phyloP scores from a whole-genome alignment of 352 stramenopile species.

The Pythium biforme region DNA sequence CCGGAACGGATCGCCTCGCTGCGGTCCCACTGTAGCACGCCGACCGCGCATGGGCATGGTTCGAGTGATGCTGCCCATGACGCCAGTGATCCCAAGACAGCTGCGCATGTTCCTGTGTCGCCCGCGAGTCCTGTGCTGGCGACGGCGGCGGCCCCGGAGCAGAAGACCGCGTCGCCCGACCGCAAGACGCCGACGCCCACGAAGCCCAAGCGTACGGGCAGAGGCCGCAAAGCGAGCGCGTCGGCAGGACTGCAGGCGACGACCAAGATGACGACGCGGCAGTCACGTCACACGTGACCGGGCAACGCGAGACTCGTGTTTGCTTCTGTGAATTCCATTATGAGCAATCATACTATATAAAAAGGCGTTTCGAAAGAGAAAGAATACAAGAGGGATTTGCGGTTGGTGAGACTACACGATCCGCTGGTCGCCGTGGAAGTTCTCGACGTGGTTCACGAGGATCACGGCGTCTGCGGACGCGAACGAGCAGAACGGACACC shows the following conservation, averaged over 20 bases:
- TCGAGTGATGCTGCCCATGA: neutral
- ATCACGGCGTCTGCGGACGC: conserved; percentile 52
- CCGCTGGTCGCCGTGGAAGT: conserved; percentile 48
- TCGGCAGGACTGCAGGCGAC: neutral
- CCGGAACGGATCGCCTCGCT: conserved; percentile 3
- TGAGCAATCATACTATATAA: neutral
- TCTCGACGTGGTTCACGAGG: conserved; percentile 78
- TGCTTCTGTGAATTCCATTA: neutral
- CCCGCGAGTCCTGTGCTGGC: conserved; percentile 3
- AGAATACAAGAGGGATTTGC: too few species aligned
- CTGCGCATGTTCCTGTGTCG: conserved; percentile 1
- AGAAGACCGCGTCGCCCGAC: neutral
- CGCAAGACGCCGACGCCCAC: conserved; percentile 6
- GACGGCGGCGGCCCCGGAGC: neutral
- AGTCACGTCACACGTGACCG: neutral
- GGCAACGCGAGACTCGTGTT: neutral
- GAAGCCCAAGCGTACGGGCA: neutral
- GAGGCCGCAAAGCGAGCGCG: neutral
- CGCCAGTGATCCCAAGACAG: neutral
- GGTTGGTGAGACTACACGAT: neutral
- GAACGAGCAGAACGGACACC: conserved; percentile 70
- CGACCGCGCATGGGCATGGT: neutral
- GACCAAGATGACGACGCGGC: conserved; percentile 1
- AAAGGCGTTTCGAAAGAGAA: neutral
- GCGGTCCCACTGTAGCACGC: conserved; percentile 1